Conservation (phyloP, 169 alveolate species). For the Cryptosporidium viatorum region DNA sequence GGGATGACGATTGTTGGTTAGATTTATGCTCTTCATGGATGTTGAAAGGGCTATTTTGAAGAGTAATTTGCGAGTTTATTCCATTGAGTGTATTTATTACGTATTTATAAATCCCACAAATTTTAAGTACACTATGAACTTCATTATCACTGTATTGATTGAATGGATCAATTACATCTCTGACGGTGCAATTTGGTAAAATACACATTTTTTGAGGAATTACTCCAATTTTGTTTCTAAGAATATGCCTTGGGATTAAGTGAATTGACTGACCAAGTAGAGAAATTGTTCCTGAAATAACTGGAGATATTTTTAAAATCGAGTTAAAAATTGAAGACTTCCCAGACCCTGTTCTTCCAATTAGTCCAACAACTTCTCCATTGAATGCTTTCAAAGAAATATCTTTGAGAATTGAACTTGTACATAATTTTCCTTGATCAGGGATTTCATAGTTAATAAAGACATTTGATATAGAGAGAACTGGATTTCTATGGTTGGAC, state of each 20-base stretch:
- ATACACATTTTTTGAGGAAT: slow-evolving; percentile 61
- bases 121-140: slow-evolving; percentile 44
- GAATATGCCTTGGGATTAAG: slow-evolving; percentile 49
- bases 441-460: slow-evolving; percentile 19
- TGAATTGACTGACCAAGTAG: slow-evolving; percentile 44
- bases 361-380: slow-evolving; percentile 85
- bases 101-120: slow-evolving; percentile 63
- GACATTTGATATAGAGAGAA: slow-evolving; percentile 25
- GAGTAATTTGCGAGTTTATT: slow-evolving; percentile 27
- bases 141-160: slow-evolving; percentile 36
- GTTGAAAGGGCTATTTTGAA: not conserved
- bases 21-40: not conserved
- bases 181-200: slow-evolving; percentile 54
- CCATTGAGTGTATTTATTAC: slow-evolving; percentile 35
- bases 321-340: slow-evolving; percentile 85
- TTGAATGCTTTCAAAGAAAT: slow-evolving; percentile 49
- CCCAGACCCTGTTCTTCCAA: slow-evolving; percentile 91
- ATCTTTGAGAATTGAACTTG: slow-evolving; percentile 12
- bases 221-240: slow-evolving; percentile 57
- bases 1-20: not conserved
- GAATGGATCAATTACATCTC: slow-evolving; percentile 71
- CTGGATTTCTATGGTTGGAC: slow-evolving; percentile 34
- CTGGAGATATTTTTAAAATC: slow-evolving; percentile 52
- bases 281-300: slow-evolving; percentile 17
- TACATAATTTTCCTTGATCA: not conserved